Conservation (phyloP, 208 protist species). For the Tetramitus jugosus region DNA sequence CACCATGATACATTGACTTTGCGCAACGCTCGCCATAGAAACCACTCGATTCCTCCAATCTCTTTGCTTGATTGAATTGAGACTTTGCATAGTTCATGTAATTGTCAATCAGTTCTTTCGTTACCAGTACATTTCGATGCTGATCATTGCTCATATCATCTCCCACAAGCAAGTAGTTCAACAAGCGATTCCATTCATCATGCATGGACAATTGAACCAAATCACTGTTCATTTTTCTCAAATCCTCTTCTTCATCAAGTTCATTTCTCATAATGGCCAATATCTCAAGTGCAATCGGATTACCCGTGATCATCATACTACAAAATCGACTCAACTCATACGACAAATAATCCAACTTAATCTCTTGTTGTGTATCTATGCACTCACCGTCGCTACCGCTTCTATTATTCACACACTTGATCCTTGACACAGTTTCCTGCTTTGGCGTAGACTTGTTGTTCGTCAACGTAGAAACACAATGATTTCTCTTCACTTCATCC, state of each 20-base stretch:
- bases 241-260: no score
- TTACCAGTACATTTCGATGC: not conserved
- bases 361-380: no score
- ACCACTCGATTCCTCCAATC: not conserved
- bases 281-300: not conserved
- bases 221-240: no score
- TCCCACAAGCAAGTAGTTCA: no score
- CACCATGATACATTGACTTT: not conserved
- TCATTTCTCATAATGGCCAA: not conserved
- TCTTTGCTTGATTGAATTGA: not conserved
- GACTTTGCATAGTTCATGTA: not conserved
- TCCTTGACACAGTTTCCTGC: not conserved
- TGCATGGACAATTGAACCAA: no score
- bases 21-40: not conserved
- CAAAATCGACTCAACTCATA: not conserved
- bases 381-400: no score
- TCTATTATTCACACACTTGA: no score
- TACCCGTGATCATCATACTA: not conserved
- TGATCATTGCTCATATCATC: no score
- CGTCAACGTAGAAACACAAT: not conserved
- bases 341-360: not conserved
- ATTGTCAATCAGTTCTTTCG: not conserved
- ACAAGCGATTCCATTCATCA: not conserved
- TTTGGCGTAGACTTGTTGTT: not conserved
- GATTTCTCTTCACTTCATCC: not conserved